Base-by-base conservation (phyloP, 768 basidiomycete species). In the Macrolepiota fuliginosa region DNA sequence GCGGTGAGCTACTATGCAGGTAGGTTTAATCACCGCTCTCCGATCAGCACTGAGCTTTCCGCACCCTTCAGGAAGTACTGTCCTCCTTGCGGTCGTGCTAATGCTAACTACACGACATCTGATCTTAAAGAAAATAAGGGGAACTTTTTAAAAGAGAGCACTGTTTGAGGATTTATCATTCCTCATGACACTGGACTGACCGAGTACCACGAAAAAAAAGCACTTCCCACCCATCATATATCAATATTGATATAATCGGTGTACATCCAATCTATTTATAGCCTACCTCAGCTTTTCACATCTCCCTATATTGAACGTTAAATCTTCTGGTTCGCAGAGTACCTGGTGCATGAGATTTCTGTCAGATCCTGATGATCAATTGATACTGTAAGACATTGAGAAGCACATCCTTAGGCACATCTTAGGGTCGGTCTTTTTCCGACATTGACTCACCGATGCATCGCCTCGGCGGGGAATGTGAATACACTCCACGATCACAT, bases 1-100 rank as follows among this genome's bases (percentile, higher is more conserved):
- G 71, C 66, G 4, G 79, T 81, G 12, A 82, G 83, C 13, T 74
- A 77, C 55, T 87, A 81, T 63, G 84, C 84, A 39, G 83, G 82
- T 80, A 32, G 47, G 61, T 39, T 37, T 36, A 9, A 13, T 35
- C 46, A 3, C 19, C 47, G 46, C 11, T 42, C 25, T 17, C 36
- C 51, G 15, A 54, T 9, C 39, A 19, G 4, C 15, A 22, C 7
- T 39, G 22, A 32, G 4, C 22, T 29, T 29, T 39, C 17, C 19
- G 13, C 42, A 12, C 25, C 57, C 32, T 57, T 7, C 54, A 67
- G 66, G 66, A 27, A 62, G 74, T 27, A 70, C 72, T 40, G 69
- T 83, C 27, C 52, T 84, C 35, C 62, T 81, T 12, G 73, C 82
- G 1, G 77, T 77, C n/a, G 57, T 69, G 24, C 56, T 83, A 62